phyloP scores from a whole-genome alignment of 2,329 filamentous ascomycete species.

The Penicillium sp. region DNA sequence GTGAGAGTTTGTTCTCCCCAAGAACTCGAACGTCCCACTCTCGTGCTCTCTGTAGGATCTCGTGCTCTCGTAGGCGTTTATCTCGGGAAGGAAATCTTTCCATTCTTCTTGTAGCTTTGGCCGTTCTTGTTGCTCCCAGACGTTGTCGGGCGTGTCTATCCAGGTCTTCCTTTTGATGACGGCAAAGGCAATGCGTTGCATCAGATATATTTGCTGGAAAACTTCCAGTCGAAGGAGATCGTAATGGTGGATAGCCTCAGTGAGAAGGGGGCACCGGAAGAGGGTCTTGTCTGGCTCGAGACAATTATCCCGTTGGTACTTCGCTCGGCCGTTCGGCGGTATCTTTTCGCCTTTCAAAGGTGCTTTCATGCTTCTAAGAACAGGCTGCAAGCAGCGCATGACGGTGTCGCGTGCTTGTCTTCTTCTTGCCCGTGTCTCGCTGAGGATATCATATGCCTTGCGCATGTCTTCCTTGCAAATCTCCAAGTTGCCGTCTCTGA shows the following conservation, averaged over 20 bases:
- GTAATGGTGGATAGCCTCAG: slow-evolving; percentile 35
- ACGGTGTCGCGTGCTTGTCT: slow-evolving; percentile 28
- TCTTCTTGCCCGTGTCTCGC: slow-evolving; percentile 29
- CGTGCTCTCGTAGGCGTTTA: neutral
- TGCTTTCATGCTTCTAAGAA: neutral
- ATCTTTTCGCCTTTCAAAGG: neutral
- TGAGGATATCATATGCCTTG: slow-evolving; percentile 32
- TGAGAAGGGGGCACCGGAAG: slow-evolving; percentile 26
- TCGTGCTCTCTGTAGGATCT: slow-evolving; percentile 37
- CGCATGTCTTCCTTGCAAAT: slow-evolving; percentile 30
- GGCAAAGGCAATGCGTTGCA: slow-evolving; percentile 14
- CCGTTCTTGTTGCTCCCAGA: slow-evolving; percentile 39
- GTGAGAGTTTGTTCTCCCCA: slow-evolving; percentile 25
- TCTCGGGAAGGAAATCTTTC: slow-evolving; percentile 46
- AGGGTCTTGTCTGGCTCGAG: slow-evolving; percentile 8
- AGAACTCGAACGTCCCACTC: slow-evolving; percentile 44
- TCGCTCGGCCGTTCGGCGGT: neutral
- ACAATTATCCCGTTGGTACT: neutral
- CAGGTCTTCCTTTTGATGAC: slow-evolving; percentile 7
- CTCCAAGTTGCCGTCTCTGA: slow-evolving; percentile 17
- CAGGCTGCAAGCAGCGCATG: slow-evolving; percentile 24
- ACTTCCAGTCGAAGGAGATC: slow-evolving; percentile 33
- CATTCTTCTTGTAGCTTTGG: slow-evolving; percentile 53
- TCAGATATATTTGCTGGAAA: slow-evolving; percentile 31
- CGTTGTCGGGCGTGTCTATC: slow-evolving; percentile 11